Evolutionary conservation across 768 basidiomycete species (phyloP).

Genomic region (Pholiota molesta): DNA sequence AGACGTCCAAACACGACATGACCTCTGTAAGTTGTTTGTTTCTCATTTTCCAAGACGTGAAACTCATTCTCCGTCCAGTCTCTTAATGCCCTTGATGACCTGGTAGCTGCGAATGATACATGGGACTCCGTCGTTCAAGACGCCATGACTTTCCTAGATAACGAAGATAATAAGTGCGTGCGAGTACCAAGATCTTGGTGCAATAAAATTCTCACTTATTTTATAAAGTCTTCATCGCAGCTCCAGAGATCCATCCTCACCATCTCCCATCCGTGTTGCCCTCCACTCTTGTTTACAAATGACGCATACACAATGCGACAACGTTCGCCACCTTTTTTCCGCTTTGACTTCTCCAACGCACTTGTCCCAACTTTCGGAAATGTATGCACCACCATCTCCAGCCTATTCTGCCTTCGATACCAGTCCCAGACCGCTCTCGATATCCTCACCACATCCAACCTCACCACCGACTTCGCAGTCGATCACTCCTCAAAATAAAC

Average conservation of each 20-base stretch:
- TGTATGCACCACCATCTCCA: slow-evolving; percentile 86
- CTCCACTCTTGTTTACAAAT: slow-evolving; percentile 75
- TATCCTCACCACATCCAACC: slow-evolving; percentile 44
- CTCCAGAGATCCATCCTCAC: slow-evolving; percentile 47
- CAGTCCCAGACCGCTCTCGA: slow-evolving; percentile 31
- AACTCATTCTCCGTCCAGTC: slow-evolving; percentile 45
- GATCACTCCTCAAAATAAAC: slow-evolving; percentile 44
- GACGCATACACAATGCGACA: slow-evolving; percentile 81
- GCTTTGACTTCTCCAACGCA: slow-evolving; percentile 75
- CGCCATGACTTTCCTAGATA: slow-evolving; percentile 64
- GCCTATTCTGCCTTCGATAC: slow-evolving; percentile 30
- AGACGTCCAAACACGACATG: slow-evolving; percentile 51
- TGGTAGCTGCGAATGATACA: slow-evolving; percentile 65
- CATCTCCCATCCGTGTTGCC: slow-evolving; percentile 66
- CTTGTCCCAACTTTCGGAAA: slow-evolving; percentile 79
- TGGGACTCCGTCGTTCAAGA: slow-evolving; percentile 81
- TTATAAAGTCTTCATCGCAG: slow-evolving; percentile 29
- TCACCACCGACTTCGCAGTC: slow-evolving; percentile 31
- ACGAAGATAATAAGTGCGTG: slow-evolving; percentile 67
- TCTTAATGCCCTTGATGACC: slow-evolving; percentile 63
- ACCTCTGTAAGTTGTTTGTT: slow-evolving; percentile 47
- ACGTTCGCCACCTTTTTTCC: slow-evolving; percentile 75
- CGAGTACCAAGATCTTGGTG: neutral
- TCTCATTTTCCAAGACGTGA: neutral
- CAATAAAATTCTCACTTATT: slow-evolving; percentile 2